A percentile compares a stretch with the other conserved stretches of the same genome.
Conservation (phyloP, 192 early-diverging fungal genomes). For the Coemansia sp. region DNA sequence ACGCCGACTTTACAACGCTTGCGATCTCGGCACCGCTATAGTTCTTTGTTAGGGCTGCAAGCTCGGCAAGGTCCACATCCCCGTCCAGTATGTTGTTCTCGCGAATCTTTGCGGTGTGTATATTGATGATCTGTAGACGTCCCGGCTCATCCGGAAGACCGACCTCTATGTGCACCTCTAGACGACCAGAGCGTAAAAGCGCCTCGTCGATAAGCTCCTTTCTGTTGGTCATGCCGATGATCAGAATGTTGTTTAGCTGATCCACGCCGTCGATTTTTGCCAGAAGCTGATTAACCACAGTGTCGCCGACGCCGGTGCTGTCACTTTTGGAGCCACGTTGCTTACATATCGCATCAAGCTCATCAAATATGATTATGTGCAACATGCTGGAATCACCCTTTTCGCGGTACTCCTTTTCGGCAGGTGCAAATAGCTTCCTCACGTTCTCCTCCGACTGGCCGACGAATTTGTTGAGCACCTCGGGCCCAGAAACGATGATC, state of each 20-base stretch:
- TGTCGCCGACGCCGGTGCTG: constrained; percentile 93
- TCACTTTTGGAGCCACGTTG: constrained; percentile 92
- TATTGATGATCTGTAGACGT: constrained; percentile 92
- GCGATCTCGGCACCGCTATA: constrained; percentile 97
- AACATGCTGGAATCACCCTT: constrained; percentile 86
- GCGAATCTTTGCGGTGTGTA: constrained; percentile 86
- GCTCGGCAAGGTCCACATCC: constrained; percentile 82
- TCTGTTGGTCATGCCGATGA: constrained; percentile 99
- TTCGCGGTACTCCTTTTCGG: constrained; percentile 93
- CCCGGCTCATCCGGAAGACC: constrained; percentile 89
- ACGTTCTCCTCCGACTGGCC: constrained; percentile 97
- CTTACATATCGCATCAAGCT: constrained; percentile 98
- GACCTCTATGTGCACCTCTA: constrained; percentile 98
- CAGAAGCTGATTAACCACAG: constrained; percentile 95
- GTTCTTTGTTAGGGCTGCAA: constrained; percentile 91
- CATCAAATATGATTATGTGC: constrained; percentile 99
- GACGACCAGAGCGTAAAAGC: constrained; percentile 88
- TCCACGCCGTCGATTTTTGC: constrained; percentile 99
- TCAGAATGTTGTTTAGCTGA: constrained; percentile 95
- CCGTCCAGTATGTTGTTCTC: constrained; percentile 73
- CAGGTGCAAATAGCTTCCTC: constrained; percentile 92
- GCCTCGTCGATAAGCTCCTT: constrained; percentile 99
- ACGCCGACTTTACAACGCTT: constrained; percentile 87
- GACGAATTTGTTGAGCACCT: constrained; percentile 95
- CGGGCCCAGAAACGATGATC: constrained; percentile 94